phyloP scores from a whole-genome alignment of 345 rosid genomes.

The Ailanthus altissimus region DNA sequence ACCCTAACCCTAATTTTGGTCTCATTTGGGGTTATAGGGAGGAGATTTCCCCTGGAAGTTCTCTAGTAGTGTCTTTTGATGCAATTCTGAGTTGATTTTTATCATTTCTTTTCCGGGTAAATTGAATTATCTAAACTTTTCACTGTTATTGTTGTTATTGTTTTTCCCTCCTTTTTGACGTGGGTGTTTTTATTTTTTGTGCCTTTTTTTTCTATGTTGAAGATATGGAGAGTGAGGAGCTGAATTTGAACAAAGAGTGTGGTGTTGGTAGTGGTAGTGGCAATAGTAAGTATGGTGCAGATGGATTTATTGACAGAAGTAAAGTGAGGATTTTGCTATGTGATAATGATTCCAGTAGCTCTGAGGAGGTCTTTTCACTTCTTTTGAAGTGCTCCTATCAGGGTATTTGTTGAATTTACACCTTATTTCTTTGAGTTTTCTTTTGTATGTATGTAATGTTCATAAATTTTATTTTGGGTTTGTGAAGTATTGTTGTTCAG shows the following conservation, averaged over 20 bases:
- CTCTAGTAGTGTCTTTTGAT: slow-evolving; percentile 30
- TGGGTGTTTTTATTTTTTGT: not conserved
- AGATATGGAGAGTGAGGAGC: slow-evolving; percentile 50
- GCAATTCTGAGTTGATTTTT: slow-evolving; percentile 3
- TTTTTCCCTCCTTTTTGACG: not conserved
- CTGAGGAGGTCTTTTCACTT: slow-evolving; percentile 71
- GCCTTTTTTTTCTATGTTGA: slow-evolving; percentile 3
- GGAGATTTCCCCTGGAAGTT: slow-evolving; percentile 37
- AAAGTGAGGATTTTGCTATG: slow-evolving; percentile 97
- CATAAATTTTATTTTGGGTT: not conserved
- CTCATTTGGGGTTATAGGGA: slow-evolving; percentile 15
- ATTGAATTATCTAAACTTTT: slow-evolving; percentile 7
- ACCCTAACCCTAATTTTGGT: slow-evolving; percentile 18
- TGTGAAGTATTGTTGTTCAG: not conserved
- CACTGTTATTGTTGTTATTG: not conserved
- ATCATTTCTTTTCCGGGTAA: slow-evolving; percentile 9
- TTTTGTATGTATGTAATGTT: not conserved
- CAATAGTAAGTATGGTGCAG: slow-evolving; percentile 53
- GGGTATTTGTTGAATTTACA: slow-evolving; percentile 46
- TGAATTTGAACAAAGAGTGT: slow-evolving; percentile 61
- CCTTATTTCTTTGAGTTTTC: not conserved
- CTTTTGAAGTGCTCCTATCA: slow-evolving; percentile 92
- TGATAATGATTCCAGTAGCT: slow-evolving; percentile 75
- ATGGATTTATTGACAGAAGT: slow-evolving; percentile 91
- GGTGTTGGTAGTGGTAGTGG: slow-evolving; percentile 31